Evolutionary conservation across 1,284 basidiomycete genomes (phyloP), one percentile per base, ranked within the genome.

Genomic region (Trametes sp.): DNA sequence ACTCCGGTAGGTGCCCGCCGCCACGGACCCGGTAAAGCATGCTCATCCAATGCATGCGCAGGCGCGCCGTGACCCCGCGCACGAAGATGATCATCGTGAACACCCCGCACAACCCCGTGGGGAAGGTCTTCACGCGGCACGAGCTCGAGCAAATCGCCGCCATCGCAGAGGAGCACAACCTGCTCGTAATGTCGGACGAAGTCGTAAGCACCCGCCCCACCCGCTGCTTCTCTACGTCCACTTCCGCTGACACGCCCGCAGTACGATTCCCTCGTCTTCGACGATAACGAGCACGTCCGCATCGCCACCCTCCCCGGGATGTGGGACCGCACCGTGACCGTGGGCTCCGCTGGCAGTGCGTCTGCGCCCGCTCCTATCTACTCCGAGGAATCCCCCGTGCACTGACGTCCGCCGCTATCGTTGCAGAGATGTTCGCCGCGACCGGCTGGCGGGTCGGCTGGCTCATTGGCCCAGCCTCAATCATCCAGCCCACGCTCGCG

Each of bases 361-460:
- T 29, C 29, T 21, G 21, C n/a, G 13, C 42, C 42, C 33, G 26
- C 33, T 46, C 49, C 31, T 38, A 23, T 57, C 49, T 33, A 13
- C 21, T 45, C 48, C 44, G 56, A 59, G 46, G 52, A 42, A 38
- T 24, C n/a, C 21, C 54, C 54, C 16, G 21, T 29, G 3, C 38
- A 42, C 53, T 54, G 44, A 46, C 44, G 10, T 23, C 29, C 2
- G 10, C n/a, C n/a, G 11, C 33, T 11, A 31, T 24, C 26, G 7
- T 36, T 24, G 35, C 41, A 95, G 93, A 96, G 82, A 89, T 94
- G n/a, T 99, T 99, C 76, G 94, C 97, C 19, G 95, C 95, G 9
- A 99, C 98, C 1, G 98, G 98, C 26, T 99, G 97, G 97, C 89
- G 98, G 61, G 87, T 99, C 26, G 98, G 97, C 71, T 99, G 96